Base-by-base conservation (phyloP, 139 green algal genomes). In the Asterochloris sp. region DNA sequence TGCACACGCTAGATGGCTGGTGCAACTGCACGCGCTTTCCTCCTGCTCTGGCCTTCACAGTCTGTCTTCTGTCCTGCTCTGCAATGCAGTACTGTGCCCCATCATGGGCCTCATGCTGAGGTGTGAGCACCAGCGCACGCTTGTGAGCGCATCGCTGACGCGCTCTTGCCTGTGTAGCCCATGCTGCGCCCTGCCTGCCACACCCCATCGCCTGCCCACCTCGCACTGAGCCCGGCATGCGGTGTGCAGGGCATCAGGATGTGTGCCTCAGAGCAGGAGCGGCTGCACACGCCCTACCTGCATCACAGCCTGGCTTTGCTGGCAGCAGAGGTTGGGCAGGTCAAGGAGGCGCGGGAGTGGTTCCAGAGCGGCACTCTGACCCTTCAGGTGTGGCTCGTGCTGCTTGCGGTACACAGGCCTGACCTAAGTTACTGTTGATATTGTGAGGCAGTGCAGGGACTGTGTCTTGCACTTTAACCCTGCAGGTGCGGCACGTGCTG, bases 241-340 rank as follows among this genome's bases (percentile, higher is more conserved):
- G 27, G 66, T 74, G 54, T 83, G 76, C 89, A 91, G 81, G 93
- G 94, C 75, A 93, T 97, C 75, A 81, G 81, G 27, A 54, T 54
- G 38, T 54, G 38, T 6, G 28, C 81, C 78, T 78, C 87, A 74
- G 26, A 84, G 84, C 63, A 63, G 15, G 78, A 54, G 38, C 38
- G 38, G 4, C 38, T 54, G 28, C 88, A 88, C 73, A 98, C 92
- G 83, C 85, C 93, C 0, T 96, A 97, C 86, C 89, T 98, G 60
- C 97, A 95, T 84, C 93, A 95, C 83, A 93, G 90, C 1, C 87
- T 98, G 47, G 94, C 90, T 11, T 76, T 95, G 29, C 90, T 98
- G 87, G 92, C 93, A 10, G 89, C 89, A 13, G 87, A 95, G 76
- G 86, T 96, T 78, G 89, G 90, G 10, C 86, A 84, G 16, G 83